Percentiles rank a stretch among this genome's conserved stretches.
Evolutionary conservation across 106 monocot genomes (phyloP).

Genomic region (Apostasia ramifera): DNA sequence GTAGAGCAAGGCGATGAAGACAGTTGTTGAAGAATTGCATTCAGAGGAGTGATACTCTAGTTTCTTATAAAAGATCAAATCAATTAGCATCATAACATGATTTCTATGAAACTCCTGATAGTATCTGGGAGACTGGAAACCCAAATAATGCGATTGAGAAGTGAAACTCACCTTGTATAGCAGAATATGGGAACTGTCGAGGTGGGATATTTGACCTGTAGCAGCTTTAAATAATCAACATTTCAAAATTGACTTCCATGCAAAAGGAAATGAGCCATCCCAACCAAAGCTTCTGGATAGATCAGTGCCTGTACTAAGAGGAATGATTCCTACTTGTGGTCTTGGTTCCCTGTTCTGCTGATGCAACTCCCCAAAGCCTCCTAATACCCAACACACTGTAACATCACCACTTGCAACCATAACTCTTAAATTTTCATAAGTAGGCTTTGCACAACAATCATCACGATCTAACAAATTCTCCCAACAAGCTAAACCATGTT

Average conservation of each 20-base stretch:
- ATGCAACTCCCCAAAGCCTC: conserved; percentile 70
- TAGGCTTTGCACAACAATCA: conserved; percentile 49
- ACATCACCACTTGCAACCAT: conserved; percentile 99
- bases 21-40: too few relatives aligned
- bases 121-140: too few relatives aligned
- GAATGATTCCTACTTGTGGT: conserved; percentile 91
- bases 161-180: too few relatives aligned
- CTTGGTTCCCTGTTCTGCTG: conserved; percentile 59
- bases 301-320: conserved; percentile 97
- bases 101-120: too few relatives aligned
- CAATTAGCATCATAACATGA: too few relatives aligned
- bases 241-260: conserved; percentile 82
- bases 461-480: conserved; percentile 76
- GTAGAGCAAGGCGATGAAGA: too few relatives aligned
- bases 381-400: conserved; percentile 94
- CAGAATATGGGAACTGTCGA: conserved; percentile 56
- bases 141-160: too few relatives aligned
- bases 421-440: conserved; percentile 71
- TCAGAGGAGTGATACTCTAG: too few relatives aligned
- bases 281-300: conserved; percentile 95
- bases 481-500: conserved; percentile 69
- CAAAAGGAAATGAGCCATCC: conserved; percentile 97
- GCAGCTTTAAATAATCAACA: conserved; percentile 47
- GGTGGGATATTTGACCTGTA: conserved; percentile 52
- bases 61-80: too few relatives aligned